Evolutionary conservation across 257 asterid genomes (phyloP), one percentile per base, ranked within the genome.

Genomic region (Rhazya stricta): DNA sequence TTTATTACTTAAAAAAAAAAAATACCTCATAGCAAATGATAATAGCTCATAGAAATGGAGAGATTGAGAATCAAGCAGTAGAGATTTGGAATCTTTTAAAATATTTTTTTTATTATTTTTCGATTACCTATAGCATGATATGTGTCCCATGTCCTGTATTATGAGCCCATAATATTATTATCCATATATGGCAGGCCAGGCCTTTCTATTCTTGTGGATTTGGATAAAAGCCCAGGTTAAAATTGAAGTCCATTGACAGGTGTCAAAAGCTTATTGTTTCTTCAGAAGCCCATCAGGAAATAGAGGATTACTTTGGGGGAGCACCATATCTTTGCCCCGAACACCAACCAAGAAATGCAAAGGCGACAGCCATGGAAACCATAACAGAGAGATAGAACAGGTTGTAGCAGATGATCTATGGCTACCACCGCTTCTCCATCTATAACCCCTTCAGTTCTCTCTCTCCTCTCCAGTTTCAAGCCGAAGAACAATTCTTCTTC

Each of bases 371-470:
- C n/a, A 0, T 3, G 42, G 42, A 12, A 62, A 21, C 43, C 25
- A n/a, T 0, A 41, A 23, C 57, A 32, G 68, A 46, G 43, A 37
- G 71, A 36, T 1, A 66, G 25, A 34, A 34, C 48, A 13, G 71
- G 39, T 48, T 1, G 34, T 32, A 58, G 41, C 56, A 36, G n/a
- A 75, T 48, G 57, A 53, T 43, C 41, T 27, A 48, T 75, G 80
- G 82, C 80, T 45, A 51, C 79, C 46, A 51, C 76, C 67, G 15
- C 74, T 19, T 41, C 56, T 73, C 62, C 77, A 27, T 19, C 74
- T 65, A 15, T 56, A 6, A 43, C 75, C 27, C 63, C 73, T 32
- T 63, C 74, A 23, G 9, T 27, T 36, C 74, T 75, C 45, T 75
- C 76, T 53, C 41, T 67, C 2, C 37, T 73, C 67, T 57, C 67